Base-by-base conservation (phyloP, 306 rosid genomes). In the Luffa acutangula region DNA sequence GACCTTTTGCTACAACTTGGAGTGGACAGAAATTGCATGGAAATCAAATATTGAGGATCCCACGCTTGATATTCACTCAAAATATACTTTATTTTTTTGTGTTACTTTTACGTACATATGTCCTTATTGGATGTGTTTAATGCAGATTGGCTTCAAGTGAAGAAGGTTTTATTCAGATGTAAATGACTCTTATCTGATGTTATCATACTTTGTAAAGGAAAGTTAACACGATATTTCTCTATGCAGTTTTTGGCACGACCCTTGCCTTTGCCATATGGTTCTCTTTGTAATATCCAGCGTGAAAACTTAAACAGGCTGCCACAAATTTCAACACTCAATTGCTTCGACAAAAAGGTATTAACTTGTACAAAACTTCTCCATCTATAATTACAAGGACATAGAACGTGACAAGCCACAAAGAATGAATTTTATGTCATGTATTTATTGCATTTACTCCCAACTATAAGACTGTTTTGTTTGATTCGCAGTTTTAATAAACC, bases 101-200 rank as follows among this genome's bases (percentile, higher is more conserved):
- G 85, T 51, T 79, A 80, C 37, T 48, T 72, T 72, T 72, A 14
- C 77, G 77, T 72, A 72, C 77, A 72, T 72, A 72, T 45, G 73
- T 66, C 48, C 73, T 36, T 64, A 63, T 34, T 66, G 49, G 41
- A 25, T 72, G 39, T 72, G 77, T 71, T 43, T 31, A 48, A 72
- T 48, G 42, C 58, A 48, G 77, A 72, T 72, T 21, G 77, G 59
- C 43, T 72, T 72, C 58, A 21, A 31, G 21, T 72, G 59, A 72
- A 72, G 58, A 72, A 72, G 58, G 77, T 48, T 58, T 72, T 72
- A 13, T 72, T 72, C 58, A 46, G 58, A 72, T 72, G 77, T 72
- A 72, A 48, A 72, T 72, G 77, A 72, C 59, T 45, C 71, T 41
- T 46, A 45, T 70, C 58, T 31, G 42, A 48, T 72, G 43, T 71